Conservation (phyloP, 495 filamentous ascomycete species). For the Aspergillus diversus region DNA sequence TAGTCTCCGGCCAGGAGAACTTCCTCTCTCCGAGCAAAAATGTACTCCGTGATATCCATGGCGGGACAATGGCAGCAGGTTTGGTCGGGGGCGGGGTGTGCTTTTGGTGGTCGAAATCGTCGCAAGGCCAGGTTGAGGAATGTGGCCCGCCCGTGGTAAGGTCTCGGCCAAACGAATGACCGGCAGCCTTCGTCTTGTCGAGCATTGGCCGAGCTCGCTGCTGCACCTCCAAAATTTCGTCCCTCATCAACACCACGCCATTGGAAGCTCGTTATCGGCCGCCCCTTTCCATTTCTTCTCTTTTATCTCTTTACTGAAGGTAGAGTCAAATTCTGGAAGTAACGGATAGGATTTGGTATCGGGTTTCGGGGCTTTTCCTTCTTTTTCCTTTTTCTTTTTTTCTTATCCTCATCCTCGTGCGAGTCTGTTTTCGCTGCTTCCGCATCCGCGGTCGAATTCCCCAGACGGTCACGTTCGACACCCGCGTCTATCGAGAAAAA, state of each 20-base stretch:
- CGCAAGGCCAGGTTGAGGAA: conserved; percentile 23
- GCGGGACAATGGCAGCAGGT: conserved; percentile 12
- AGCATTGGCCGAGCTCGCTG: conserved; percentile 23
- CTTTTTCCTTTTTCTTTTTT: not conserved
- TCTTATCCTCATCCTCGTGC: not conserved
- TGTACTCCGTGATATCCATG: conserved; percentile 91
- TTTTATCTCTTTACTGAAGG: not conserved
- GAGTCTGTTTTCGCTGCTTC: conserved; percentile 30
- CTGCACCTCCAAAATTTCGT: conserved; percentile 23
- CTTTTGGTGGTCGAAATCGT: not conserved
- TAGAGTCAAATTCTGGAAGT: not conserved
- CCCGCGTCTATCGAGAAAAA: conserved; percentile 3
- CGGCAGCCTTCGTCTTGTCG: conserved; percentile 35
- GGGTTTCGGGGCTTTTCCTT: not conserved
- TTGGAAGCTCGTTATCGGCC: not conserved
- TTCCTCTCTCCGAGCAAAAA: conserved; percentile 76
- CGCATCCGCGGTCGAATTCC: conserved; percentile 3
- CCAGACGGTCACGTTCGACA: conserved; percentile 18
- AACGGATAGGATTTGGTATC: not conserved
- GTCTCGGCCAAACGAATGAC: conserved; percentile 45
- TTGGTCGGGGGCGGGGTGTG: not conserved
- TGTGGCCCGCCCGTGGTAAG: conserved; percentile 32
- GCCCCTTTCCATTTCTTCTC: not conserved
- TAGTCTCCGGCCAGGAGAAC: conserved; percentile 88
- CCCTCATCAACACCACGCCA: conserved; percentile 21